Evolutionary conservation across 306 rosid genomes (phyloP).

Genomic region (Vicia sativa): DNA sequence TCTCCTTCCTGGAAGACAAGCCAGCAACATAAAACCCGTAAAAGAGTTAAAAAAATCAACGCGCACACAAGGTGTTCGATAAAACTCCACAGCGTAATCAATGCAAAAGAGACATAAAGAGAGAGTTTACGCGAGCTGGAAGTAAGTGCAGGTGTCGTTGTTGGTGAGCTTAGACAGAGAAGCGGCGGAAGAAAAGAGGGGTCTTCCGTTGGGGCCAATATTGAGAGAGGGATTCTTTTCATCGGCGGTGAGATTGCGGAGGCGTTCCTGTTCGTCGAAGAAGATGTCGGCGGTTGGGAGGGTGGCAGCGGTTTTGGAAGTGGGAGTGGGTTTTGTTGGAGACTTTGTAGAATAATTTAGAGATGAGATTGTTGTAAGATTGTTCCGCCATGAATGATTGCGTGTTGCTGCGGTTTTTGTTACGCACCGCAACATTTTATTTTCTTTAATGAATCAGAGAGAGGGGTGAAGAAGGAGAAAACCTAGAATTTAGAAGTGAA

Average conservation of each 20-base stretch:
- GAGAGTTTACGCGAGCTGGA: constrained; percentile 54
- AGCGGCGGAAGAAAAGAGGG: constrained; percentile 66
- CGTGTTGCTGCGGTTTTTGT: constrained; percentile 46
- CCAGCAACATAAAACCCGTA: constrained; percentile 13
- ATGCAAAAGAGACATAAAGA: not conserved
- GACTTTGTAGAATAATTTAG: constrained; percentile 52
- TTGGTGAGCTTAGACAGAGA: constrained; percentile 62
- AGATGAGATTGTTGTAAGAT: constrained; percentile 34
- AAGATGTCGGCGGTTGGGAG: constrained; percentile 43
- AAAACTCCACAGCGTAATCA: constrained; percentile 22
- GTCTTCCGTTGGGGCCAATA: constrained; percentile 69
- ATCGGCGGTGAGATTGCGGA: constrained; percentile 66
- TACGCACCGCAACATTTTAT: constrained; percentile 59
- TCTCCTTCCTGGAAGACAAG: constrained; percentile 52
- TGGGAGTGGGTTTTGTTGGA: constrained; percentile 40
- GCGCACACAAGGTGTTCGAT: constrained; percentile 15
- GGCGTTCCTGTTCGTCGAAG: constrained; percentile 58
- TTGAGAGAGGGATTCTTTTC: constrained; percentile 71
- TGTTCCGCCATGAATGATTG: constrained; percentile 36
- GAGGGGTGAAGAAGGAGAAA: too few species aligned
- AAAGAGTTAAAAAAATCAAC: not conserved
- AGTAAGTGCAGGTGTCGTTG: constrained; percentile 60
- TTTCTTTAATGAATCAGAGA: not conserved
- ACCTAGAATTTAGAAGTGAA: too few species aligned
- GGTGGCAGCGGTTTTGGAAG: constrained; percentile 33